Evolutionary conservation across 2,329 filamentous ascomycete species (phyloP).

Genomic region (Colletotrichum caudatum): DNA sequence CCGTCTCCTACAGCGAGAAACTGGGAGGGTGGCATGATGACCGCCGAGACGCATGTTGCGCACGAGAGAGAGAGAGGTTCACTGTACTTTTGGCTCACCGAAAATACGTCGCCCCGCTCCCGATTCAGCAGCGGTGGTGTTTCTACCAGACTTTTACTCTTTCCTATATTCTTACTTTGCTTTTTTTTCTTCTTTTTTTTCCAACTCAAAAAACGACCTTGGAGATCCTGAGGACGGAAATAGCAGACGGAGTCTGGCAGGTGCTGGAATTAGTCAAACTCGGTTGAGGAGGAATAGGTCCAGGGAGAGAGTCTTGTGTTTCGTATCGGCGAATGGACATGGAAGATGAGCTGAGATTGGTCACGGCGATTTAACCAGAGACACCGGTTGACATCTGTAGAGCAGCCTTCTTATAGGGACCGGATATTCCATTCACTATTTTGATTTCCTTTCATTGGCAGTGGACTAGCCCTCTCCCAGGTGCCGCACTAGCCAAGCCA

Average conservation of each 20-base stretch:
- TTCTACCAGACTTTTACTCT: slow-evolving; percentile 43
- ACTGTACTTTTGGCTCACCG: slow-evolving; percentile 36
- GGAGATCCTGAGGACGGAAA: slow-evolving; percentile 13
- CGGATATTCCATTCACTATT: slow-evolving; percentile 38
- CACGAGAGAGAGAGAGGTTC: slow-evolving; percentile 17
- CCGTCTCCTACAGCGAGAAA: slow-evolving; percentile 5
- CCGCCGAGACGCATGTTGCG: slow-evolving; percentile 1
- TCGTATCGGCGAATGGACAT: neutral
- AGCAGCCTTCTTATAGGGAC: slow-evolving; percentile 39
- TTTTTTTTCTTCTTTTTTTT: slow-evolving; percentile 36
- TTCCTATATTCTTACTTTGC: slow-evolving; percentile 28
- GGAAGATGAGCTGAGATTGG: slow-evolving; percentile 2
- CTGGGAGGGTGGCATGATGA: neutral
- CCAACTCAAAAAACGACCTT: slow-evolving; percentile 24
- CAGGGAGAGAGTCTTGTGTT: slow-evolving; percentile 8
- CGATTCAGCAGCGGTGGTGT: slow-evolving; percentile 9
- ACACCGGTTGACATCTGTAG: slow-evolving; percentile 33
- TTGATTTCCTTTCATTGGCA: slow-evolving; percentile 16
- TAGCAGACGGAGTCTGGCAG: slow-evolving; percentile 26
- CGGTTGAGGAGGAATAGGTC: slow-evolving; percentile 16
- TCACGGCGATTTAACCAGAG: slow-evolving; percentile 19
- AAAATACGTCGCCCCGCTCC: slow-evolving; percentile 41
- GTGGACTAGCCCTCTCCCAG: neutral
- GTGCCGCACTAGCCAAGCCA: neutral
- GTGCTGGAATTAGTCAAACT: slow-evolving; percentile 31